These are phyloP conservation scores for Erodium trifolium DNA, from an alignment of 441 rosid genomes.

Conservation along the genomic window DNA sequence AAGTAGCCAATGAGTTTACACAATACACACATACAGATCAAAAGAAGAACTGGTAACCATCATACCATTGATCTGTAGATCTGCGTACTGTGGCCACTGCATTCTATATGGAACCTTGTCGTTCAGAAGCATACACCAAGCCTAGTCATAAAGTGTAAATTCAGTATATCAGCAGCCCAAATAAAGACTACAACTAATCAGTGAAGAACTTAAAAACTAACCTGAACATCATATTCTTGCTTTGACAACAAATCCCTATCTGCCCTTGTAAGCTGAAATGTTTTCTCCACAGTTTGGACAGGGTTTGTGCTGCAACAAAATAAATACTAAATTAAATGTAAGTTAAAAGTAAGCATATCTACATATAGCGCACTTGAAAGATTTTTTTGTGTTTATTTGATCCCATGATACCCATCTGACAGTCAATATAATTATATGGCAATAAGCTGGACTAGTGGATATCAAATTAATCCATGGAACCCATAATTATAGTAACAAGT, in stretches of 20 bases:
- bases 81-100: constrained; percentile 96
- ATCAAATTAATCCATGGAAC: not conserved
- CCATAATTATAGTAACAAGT: not conserved
- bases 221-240: constrained; percentile 86
- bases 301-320: constrained; percentile 57
- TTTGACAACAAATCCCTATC: constrained; percentile 63
- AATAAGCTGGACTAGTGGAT: not conserved
- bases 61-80: constrained; percentile 94
- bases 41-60: constrained; percentile 4
- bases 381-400: not conserved
- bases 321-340: constrained; percentile 12
- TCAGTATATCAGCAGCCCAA: constrained; percentile 17
- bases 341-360: not conserved
- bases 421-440: not conserved
- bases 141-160: constrained; percentile 39
- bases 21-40: not conserved
- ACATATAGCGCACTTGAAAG: not conserved
- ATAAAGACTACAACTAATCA: constrained; percentile 8
- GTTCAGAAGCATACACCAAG: constrained; percentile 98
- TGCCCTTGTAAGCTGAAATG: constrained; percentile 66
- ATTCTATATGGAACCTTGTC: constrained; percentile 93
- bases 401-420: not conserved
- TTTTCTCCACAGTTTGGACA: constrained; percentile 58
- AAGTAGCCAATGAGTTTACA: not conserved
- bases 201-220: constrained; percentile 19